Evolutionary conservation across 768 basidiomycete genomes (phyloP).

Genomic region (Mycena leptocephala): DNA sequence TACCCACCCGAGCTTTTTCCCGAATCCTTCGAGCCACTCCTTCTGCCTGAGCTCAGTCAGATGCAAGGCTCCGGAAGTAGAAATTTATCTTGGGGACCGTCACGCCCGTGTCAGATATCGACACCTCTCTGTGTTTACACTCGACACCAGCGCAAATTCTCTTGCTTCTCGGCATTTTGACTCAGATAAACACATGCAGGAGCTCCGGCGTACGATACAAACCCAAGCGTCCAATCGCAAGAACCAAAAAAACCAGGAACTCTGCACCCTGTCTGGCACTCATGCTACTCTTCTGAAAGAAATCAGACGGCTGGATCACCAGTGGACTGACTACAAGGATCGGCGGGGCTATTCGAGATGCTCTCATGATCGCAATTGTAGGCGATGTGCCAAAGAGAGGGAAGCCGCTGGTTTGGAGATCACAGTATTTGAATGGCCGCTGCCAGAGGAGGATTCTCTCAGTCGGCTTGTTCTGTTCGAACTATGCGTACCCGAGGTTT

Average conservation of each 20-base stretch:
- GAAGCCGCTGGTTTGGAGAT: constrained; percentile 46
- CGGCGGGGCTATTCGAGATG: background rate
- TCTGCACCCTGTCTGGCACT: constrained; percentile 36
- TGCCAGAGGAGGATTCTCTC: constrained; percentile 46
- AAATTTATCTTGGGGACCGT: constrained; percentile 51
- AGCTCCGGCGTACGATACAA: constrained; percentile 47
- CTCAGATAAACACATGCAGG: constrained; percentile 37
- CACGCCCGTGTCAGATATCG: constrained; percentile 30
- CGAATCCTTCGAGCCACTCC: constrained; percentile 56
- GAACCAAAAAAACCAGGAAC: constrained; percentile 44
- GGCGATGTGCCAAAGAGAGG: constrained; percentile 41
- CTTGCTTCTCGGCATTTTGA: constrained; percentile 57
- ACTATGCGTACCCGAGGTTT: constrained; percentile 56
- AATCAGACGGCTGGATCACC: constrained; percentile 23
- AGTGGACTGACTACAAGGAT: background rate
- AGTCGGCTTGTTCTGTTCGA: constrained; percentile 60
- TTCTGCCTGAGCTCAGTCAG: constrained; percentile 51
- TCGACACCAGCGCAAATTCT: constrained; percentile 21
- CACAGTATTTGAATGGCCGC: constrained; percentile 62
- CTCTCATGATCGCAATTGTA: constrained; percentile 37
- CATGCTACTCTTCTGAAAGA: constrained; percentile 37
- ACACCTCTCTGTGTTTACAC: constrained; percentile 52
- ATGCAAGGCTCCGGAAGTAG: constrained; percentile 47
- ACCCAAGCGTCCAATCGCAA: constrained; percentile 38
- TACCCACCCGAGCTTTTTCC: constrained; percentile 64